Percentiles rank a stretch among this genome's conserved stretches.
These are phyloP conservation scores for Micractinium sp. DNA, from an alignment of 139 green algal species.

Conservation along the genomic window DNA sequence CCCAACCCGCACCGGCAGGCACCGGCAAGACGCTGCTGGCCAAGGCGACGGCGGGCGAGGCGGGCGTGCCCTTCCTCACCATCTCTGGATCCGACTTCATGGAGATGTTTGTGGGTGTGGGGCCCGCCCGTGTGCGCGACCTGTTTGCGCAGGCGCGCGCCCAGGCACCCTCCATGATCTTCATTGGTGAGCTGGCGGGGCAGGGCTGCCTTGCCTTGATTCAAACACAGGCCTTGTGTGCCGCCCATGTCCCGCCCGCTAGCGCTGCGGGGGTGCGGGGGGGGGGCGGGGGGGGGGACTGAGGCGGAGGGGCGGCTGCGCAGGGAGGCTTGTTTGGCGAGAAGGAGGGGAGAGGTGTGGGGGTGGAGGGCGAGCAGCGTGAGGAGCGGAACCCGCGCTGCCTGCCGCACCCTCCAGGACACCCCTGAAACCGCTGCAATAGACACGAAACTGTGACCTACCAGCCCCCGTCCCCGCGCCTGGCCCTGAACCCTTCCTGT, in stretches of 20 bases:
- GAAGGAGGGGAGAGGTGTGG: too few relatives aligned
- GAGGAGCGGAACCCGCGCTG: too few relatives aligned
- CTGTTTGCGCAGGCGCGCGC: slow-evolving; percentile 91
- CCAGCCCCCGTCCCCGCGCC: too few relatives aligned
- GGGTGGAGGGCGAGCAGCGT: too few relatives aligned
- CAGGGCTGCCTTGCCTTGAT: too few relatives aligned
- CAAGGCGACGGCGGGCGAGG: slow-evolving; percentile 96
- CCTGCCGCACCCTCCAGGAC: too few relatives aligned
- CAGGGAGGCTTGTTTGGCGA: background rate
- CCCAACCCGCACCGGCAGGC: too few relatives aligned
- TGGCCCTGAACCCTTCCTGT: too few relatives aligned
- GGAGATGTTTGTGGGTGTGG: slow-evolving; percentile 95
- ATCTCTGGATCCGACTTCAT: slow-evolving; percentile 80
- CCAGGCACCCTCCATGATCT: slow-evolving; percentile 96
- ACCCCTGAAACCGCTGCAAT: too few relatives aligned
- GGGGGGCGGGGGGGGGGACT: background rate
- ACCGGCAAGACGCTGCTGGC: slow-evolving; percentile 98
- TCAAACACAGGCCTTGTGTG: too few relatives aligned
- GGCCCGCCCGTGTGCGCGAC: slow-evolving; percentile 92
- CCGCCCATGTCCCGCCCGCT: too few relatives aligned
- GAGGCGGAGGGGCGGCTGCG: background rate
- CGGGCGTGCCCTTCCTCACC: slow-evolving; percentile 93
- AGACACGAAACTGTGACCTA: too few relatives aligned
- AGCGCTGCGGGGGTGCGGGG: background rate
- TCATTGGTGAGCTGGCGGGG: slow-evolving; percentile 70